Conservation (phyloP, 805 yeast genomes). For the Metschnikowia gelsemii region DNA sequence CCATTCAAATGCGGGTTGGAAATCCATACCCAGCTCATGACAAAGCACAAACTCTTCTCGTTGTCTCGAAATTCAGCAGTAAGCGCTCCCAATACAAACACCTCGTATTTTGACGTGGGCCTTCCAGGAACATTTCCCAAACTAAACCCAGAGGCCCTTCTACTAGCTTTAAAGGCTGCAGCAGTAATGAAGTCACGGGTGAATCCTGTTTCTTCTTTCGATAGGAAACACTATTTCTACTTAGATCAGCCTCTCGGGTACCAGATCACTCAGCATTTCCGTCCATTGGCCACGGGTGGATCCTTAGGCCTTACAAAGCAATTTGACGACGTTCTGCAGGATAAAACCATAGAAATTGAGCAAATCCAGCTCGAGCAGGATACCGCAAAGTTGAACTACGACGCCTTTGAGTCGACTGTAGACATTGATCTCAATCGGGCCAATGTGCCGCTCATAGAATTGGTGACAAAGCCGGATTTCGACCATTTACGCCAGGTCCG, state of each 20-base stretch:
- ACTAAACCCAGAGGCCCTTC: conserved; percentile 71
- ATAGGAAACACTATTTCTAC: conserved; percentile 93
- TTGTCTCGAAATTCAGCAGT: conserved; percentile 33
- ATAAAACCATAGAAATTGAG: conserved; percentile 53
- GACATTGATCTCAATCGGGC: conserved; percentile 80
- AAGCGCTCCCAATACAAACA: conserved; percentile 60
- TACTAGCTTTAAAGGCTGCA: conserved; percentile 71
- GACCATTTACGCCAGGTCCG: conserved; percentile 63
- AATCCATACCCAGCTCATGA: conserved; percentile 85
- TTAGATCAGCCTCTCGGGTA: conserved; percentile 96
- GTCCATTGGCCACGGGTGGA: conserved; percentile 77
- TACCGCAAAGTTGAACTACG: conserved; percentile 77
- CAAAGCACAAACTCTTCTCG: conserved; percentile 76
- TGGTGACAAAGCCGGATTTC: conserved; percentile 91
- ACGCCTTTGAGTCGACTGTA: conserved; percentile 34
- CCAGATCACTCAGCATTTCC: conserved; percentile 87
- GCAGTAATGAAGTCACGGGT: conserved; percentile 63
- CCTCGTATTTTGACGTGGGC: conserved; percentile 79
- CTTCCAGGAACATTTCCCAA: conserved; percentile 92
- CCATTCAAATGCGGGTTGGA: conserved; percentile 82
- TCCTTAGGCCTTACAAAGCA: conserved; percentile 44
- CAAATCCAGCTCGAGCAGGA: conserved; percentile 95
- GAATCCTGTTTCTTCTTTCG: conserved; percentile 63
- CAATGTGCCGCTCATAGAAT: conserved; percentile 82
- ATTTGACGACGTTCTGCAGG: conserved; percentile 52